Evolutionary conservation across 495 filamentous ascomycete species (phyloP), one percentile per base, ranked within the genome.

Genomic region (Penicillium psychrofluorescens): DNA sequence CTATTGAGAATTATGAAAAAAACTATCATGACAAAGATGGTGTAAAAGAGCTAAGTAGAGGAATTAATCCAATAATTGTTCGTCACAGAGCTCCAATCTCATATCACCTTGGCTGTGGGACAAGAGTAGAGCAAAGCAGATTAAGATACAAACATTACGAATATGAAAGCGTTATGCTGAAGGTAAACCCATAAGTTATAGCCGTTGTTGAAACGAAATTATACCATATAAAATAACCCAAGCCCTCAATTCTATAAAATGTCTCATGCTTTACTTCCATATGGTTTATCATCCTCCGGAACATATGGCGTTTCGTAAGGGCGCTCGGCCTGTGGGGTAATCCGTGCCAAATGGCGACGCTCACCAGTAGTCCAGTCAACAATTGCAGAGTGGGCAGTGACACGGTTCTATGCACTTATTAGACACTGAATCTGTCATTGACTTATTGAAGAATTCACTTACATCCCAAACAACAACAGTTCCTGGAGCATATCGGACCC

Each of bases 391-490:
- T 92, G 86, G 41, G 77, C 73, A 10, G 86, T 88, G 4, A 90
- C 81, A 11, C 87, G 76, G 62, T 94, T 91, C 72, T 76, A 44
- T 31, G 8, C 10, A 37, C 39, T 35, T 1, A 12, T 66, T 37
- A 58, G 53, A 15, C 11, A 35, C 8, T 15, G 7, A 5, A 12
- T 7, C 6, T 11, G 10, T 10, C 15, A 2, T 12, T n/a, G 37
- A 9, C 15, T 27, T 2, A 38, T 16, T 37, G 1, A 27, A 13
- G n/a, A 11, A 29, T 16, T 9, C 13, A 61, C 70, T 63, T 61
- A 72, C 71, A 68, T 91, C 86, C 85, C 85, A 90, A 6, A 91
- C 82, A 7, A 92, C 83, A 1, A 92, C 87, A 1, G 85, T 90
- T 28, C 76, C 74, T 6, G 77, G 71, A 32, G 78, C 75, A 86